Conservation (phyloP, 1,284 basidiomycete genomes). For the Leccinum solheimii region DNA sequence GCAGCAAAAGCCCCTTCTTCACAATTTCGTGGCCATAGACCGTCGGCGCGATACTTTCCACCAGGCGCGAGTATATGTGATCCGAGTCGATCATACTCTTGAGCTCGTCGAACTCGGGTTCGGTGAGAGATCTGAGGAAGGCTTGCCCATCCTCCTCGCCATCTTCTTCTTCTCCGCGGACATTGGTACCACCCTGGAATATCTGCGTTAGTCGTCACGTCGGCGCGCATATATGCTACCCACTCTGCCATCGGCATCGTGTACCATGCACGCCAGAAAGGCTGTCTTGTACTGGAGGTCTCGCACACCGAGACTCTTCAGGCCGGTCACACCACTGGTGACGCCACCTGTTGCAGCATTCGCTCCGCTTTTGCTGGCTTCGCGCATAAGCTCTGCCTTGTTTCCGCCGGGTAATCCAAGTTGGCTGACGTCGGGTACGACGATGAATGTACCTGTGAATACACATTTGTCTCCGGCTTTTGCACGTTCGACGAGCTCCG, state of each 20-base stretch:
- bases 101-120: constrained; percentile 94
- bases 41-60: constrained; percentile 95
- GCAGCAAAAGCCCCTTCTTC: constrained; percentile 97
- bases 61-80: constrained; percentile 92
- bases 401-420: constrained; percentile 95
- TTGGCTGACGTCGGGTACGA: constrained; percentile 97
- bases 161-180: constrained; percentile 83
- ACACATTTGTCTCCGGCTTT: constrained; percentile 99
- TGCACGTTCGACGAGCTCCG: constrained; percentile 94
- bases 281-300: constrained; percentile 99
- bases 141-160: constrained; percentile 76
- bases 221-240: constrained; percentile 33
- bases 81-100: constrained; percentile 91
- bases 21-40: constrained; percentile 99
- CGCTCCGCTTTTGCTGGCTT: constrained; percentile 68
- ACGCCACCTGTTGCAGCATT: constrained; percentile 64
- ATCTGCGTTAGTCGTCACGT: constrained; percentile 7
- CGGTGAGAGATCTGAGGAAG: constrained; percentile 87
- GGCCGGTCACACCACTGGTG: constrained; percentile 87
- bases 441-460: constrained; percentile 97
- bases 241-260: constrained; percentile 84
- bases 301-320: constrained; percentile 93
- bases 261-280: constrained; percentile 97
- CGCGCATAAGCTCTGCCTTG: constrained; percentile 86
- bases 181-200: constrained; percentile 72